A percentile compares a stretch with the other conserved stretches of the same genome.
Evolutionary conservation across 2,329 filamentous ascomycete genomes (phyloP).

Genomic region (Pestalotiopsis sp.): DNA sequence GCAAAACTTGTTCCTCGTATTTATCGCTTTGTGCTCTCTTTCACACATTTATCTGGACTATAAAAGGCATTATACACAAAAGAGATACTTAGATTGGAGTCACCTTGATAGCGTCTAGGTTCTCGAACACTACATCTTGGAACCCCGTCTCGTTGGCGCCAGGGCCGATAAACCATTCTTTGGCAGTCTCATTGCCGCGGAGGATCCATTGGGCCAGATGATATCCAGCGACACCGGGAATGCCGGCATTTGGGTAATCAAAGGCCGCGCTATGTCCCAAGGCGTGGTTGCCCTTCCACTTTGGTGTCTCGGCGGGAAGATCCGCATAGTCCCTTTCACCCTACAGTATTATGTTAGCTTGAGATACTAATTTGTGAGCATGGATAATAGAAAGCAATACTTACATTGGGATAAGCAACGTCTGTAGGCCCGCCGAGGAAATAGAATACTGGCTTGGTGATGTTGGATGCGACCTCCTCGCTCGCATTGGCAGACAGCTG

Average conservation of each 20-base stretch:
- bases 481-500: conserved; percentile 6
- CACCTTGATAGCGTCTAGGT: not conserved
- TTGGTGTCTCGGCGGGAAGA: conserved; percentile 18
- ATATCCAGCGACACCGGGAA: conserved; percentile 19
- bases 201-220: conserved; percentile 17
- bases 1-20: not conserved
- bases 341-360: conserved; percentile 5
- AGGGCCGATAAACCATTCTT: conserved; percentile 12
- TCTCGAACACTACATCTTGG: not conserved
- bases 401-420: conserved; percentile 24
- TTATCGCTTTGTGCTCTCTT: too few species aligned
- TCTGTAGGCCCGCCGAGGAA: conserved; percentile 22
- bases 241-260: conserved; percentile 20
- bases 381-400: not conserved
- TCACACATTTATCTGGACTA: too few species aligned
- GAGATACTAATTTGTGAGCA: not conserved
- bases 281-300: conserved; percentile 23
- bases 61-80: conserved; percentile 18
- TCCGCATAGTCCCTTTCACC: conserved; percentile 21
- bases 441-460: conserved; percentile 22
- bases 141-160: not conserved
- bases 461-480: conserved; percentile 15
- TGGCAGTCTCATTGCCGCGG: conserved; percentile 3
- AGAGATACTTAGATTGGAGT: conserved; percentile 31
- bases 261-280: conserved; percentile 25